phyloP scores from a whole-genome alignment of 164 flowering plant species.

The Nymphaea colorata region DNA sequence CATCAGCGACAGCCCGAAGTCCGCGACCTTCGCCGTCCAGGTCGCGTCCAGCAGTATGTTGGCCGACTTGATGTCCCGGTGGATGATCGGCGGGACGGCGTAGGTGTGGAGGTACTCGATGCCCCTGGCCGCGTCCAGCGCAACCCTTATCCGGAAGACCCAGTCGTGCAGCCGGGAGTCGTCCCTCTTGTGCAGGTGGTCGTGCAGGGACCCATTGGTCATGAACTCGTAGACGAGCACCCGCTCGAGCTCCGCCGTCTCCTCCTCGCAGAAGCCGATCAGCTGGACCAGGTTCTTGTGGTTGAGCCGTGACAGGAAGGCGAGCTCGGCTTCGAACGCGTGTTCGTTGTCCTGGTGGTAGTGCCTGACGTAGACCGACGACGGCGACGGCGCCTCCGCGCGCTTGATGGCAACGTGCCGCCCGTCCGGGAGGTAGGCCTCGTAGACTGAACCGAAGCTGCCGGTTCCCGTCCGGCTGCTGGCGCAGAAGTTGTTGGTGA shows the following conservation, averaged over 20 bases:
- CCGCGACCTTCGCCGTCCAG: conserved; percentile 72
- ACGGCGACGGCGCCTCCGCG: conserved; percentile 29
- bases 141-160: conserved; percentile 42
- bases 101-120: conserved; percentile 70
- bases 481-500: conserved; percentile 48
- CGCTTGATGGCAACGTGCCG: conserved; percentile 65
- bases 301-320: conserved; percentile 51
- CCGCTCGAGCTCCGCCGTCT: conserved; percentile 17
- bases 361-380: conserved; percentile 1
- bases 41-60: conserved; percentile 58
- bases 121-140: conserved; percentile 75
- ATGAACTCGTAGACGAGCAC: conserved; percentile 62
- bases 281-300: conserved; percentile 62
- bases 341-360: conserved; percentile 44
- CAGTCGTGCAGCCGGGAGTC: conserved; percentile 41
- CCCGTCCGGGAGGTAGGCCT: conserved; percentile 39
- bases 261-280: conserved; percentile 55
- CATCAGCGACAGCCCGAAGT: conserved; percentile 70
- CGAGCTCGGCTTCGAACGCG: conserved; percentile 64
- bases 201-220: conserved; percentile 52
- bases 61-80: conserved; percentile 81
- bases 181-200: conserved; percentile 52
- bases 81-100: conserved; percentile 59
- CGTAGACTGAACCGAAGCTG: conserved; percentile 71
- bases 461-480: conserved; percentile 51